Conservation (phyloP, 257 asterid species). For the Solanum corneliomulleri region DNA sequence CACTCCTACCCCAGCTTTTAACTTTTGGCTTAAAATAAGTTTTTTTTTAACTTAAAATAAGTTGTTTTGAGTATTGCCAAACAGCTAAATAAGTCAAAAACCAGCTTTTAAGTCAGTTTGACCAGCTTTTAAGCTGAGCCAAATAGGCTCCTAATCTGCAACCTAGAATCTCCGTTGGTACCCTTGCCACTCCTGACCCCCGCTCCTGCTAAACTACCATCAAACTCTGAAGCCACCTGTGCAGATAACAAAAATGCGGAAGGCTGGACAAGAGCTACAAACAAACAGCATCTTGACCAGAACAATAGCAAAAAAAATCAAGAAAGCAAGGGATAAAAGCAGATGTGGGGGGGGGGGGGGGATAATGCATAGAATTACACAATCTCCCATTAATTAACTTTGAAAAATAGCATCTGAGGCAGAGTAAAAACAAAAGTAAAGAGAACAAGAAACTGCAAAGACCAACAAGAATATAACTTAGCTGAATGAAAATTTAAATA, state of each 20-base stretch:
- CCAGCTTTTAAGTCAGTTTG: too few species aligned
- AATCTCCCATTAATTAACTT: neutral
- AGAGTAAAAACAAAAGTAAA: neutral
- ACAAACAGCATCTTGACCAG: neutral
- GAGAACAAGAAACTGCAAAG: neutral
- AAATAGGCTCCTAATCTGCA: neutral
- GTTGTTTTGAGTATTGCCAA: too few species aligned
- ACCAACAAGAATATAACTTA: neutral
- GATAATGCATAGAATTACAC: neutral
- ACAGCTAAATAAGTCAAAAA: too few species aligned
- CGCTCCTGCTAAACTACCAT: neutral
- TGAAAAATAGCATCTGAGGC: neutral
- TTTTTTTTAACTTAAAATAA: too few species aligned
- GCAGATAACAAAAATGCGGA: neutral
- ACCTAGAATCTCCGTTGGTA: neutral
- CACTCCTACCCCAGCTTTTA: too few species aligned
- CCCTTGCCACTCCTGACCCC: neutral
- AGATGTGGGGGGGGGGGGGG: neutral
- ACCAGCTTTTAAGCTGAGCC: too few species aligned
- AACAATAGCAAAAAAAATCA: neutral
- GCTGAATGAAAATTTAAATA: neutral
- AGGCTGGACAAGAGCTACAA: neutral
- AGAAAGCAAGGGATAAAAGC: neutral
- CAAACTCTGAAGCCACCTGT: neutral
- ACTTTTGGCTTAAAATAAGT: too few species aligned